Evolutionary conservation across 129 eudicot genomes (phyloP).

Genomic region (Flaveria sonorensis): DNA sequence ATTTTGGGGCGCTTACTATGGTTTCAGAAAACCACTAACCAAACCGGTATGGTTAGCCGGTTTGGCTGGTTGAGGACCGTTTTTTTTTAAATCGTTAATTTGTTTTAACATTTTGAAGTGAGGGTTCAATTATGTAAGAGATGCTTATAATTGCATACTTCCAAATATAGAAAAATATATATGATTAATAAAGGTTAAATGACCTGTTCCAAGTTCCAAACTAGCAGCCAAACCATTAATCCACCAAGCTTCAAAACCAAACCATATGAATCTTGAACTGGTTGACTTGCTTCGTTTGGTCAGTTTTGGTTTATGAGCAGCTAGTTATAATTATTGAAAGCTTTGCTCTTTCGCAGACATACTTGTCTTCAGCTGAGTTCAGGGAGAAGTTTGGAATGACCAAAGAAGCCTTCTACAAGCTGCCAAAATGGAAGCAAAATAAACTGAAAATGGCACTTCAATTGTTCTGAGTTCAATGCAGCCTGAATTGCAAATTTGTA

Average conservation of each 20-base stretch:
- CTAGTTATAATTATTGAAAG: background rate
- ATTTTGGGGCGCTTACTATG: background rate
- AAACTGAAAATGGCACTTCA: constrained; percentile 83
- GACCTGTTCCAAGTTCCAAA: background rate
- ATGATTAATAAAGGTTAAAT: background rate
- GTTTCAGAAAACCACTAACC: background rate
- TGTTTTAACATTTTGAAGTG: background rate
- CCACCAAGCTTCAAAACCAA: background rate
- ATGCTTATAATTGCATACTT: background rate
- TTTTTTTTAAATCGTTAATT: background rate
- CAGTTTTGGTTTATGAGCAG: background rate
- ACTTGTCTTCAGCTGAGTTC: constrained; percentile 84
- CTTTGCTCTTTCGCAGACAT: constrained; percentile 55
- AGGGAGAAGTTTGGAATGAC: constrained; percentile 89
- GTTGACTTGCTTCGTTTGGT: too few species aligned
- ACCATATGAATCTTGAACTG: background rate
- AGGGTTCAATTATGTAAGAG: background rate
- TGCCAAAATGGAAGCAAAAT: constrained; percentile 98
- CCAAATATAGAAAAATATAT: background rate
- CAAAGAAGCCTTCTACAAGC: constrained; percentile 73
- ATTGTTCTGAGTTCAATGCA: constrained; percentile 53
- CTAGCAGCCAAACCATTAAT: background rate
- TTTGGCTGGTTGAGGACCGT: background rate
- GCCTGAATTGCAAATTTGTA: constrained; percentile 45
- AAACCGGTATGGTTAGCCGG: background rate